phyloP scores from a whole-genome alignment of 129 eudicot genomes.

The Flaveria brownii region DNA sequence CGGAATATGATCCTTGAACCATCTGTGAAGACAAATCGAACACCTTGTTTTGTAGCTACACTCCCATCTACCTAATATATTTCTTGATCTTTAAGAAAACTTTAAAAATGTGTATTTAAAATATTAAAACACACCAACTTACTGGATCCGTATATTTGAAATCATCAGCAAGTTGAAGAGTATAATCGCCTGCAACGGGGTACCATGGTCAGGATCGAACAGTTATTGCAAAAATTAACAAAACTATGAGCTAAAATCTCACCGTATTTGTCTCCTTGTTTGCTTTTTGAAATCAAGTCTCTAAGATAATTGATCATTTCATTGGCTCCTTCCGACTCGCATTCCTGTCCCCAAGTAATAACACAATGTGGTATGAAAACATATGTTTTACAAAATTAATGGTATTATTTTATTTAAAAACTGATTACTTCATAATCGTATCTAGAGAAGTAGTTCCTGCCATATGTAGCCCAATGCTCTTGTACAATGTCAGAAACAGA shows the following conservation, averaged over 20 bases:
- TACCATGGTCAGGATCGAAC: constrained; percentile 14
- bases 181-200: constrained; percentile 59
- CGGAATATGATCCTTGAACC: constrained; percentile 96
- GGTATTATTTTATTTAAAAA: background rate
- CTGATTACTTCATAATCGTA: constrained; percentile 86
- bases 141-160: constrained; percentile 91
- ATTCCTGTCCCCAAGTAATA: constrained; percentile 56
- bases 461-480: constrained; percentile 96
- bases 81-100: constrained; percentile 9
- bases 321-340: constrained; percentile 97
- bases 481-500: constrained; percentile 86
- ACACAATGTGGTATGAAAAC: constrained; percentile 35
- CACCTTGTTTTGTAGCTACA: constrained; percentile 92
- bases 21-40: constrained; percentile 92
- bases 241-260: constrained; percentile 22
- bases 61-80: constrained; percentile 84
- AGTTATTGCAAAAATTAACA: background rate
- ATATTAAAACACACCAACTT: constrained; percentile 42
- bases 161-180: constrained; percentile 86
- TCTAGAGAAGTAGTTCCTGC: constrained; percentile 97
- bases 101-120: background rate
- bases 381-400: constrained; percentile 2
- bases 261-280: constrained; percentile 86
- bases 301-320: constrained; percentile 87
- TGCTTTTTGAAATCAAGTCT: constrained; percentile 83